A percentile compares a stretch with the other conserved stretches of the same genome.
Evolutionary conservation across 2,329 filamentous ascomycete genomes (phyloP).

Genomic region (Aureobasidium sp.): DNA sequence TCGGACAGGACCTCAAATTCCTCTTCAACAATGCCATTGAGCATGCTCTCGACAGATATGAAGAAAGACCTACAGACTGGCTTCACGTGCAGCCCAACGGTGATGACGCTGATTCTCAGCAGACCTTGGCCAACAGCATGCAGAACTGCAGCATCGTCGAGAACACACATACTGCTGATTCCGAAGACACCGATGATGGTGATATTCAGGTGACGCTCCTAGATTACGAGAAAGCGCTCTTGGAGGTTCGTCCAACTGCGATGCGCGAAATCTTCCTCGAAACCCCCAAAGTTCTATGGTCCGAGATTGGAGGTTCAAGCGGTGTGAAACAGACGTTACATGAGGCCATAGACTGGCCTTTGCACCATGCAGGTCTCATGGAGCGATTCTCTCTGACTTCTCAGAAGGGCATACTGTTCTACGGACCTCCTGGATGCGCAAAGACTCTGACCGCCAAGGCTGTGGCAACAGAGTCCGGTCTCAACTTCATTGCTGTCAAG

Average conservation of each 20-base stretch:
- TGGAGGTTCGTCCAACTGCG: conserved; percentile 67
- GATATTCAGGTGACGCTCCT: conserved; percentile 25
- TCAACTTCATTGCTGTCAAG: conserved; percentile 93
- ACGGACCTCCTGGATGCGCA: conserved; percentile 88
- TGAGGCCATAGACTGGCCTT: conserved; percentile 51
- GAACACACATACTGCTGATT: neutral
- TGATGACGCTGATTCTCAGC: neutral
- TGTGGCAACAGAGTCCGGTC: conserved; percentile 78
- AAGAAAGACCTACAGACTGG: conserved; percentile 20
- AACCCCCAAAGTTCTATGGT: conserved; percentile 78
- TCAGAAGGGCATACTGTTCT: conserved; percentile 78
- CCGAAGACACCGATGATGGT: neutral
- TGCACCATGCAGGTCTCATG: conserved; percentile 49
- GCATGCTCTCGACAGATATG: conserved; percentile 26
- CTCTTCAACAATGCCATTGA: conserved; percentile 52
- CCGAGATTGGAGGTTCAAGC: conserved; percentile 79
- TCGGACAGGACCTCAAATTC: conserved; percentile 65
- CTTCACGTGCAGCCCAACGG: neutral
- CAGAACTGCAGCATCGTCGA: neutral
- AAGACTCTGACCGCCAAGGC: conserved; percentile 92
- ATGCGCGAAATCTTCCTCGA: conserved; percentile 88
- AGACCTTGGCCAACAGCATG: conserved; percentile 1
- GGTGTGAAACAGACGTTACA: conserved; percentile 59
- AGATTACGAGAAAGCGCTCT: conserved; percentile 61
- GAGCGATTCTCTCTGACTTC: conserved; percentile 48